Evolutionary conservation across 2,329 filamentous ascomycete species (phyloP), one percentile per base, ranked within the genome.

Genomic region (Alternaria gaisen): DNA sequence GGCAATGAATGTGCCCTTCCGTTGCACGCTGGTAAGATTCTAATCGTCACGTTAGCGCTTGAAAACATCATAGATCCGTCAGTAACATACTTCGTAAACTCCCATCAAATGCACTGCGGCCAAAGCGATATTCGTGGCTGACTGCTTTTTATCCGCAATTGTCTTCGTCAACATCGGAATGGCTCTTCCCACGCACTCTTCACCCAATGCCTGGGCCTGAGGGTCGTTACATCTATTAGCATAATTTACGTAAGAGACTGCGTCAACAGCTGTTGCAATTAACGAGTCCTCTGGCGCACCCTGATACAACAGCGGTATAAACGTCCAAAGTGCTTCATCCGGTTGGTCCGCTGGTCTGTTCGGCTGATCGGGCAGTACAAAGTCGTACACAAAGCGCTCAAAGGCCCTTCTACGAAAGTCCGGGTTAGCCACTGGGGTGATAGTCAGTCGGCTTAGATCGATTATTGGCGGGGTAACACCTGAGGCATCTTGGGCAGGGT

Each of bases 311-410:
- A 60, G 32, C 1, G 74, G 73, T 12, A 76, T 65, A 46, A 74
- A 77, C 5, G 67, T 67, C 62, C 65, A 73, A 22, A 76, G 20
- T 2, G 68, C 63, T 53, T 74, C 71, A 9, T 70, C 67, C 1
- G 66, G 63, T n/a, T 68, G 60, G 3, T 67, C 60, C 3, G 57
- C 52, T 20, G 66, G 55, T 40, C 53, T 58, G 12, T 65, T 61
- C 1, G 71, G 67, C 11, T 48, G 58, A 38, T 73, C 67, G 3
- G 62, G 63, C 14, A 66, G 56, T 2, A 76, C 70, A 54, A 76
- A 77, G 42, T 77, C 74, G 48, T 75, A 76, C 3, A 74, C 14
- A 30, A 76, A 75, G 11, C 74, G 69, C 34, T 75, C 69, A 36
- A 74, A 76, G n/a, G 74, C 70, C 18, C 68, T 28, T 1, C 61